Percentiles rank a stretch among this genome's conserved stretches.
Conservation (phyloP, 1,284 basidiomycete species). For the Gomphus bonarii region DNA sequence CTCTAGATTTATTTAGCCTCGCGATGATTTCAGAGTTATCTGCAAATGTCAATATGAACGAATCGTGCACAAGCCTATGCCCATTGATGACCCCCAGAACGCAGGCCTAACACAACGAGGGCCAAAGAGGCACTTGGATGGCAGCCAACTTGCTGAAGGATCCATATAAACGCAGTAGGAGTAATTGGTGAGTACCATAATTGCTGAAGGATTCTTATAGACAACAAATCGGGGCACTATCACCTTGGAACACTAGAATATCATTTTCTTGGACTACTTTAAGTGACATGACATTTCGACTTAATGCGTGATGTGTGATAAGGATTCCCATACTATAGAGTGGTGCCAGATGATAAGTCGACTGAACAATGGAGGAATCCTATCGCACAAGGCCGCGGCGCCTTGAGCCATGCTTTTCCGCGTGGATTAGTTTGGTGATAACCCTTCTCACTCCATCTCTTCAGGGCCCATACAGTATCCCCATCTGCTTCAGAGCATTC, state of each 20-base stretch:
- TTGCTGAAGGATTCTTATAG: background rate
- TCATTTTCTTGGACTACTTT: background rate
- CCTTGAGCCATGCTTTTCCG: background rate
- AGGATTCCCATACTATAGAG: too few relatives aligned
- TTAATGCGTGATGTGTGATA: background rate
- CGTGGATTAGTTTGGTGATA: too few relatives aligned
- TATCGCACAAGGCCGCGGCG: background rate
- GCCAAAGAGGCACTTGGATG: conserved; percentile 82
- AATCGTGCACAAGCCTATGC: conserved; percentile 79
- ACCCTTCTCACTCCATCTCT: too few relatives aligned
- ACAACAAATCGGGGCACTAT: background rate
- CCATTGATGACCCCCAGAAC: conserved; percentile 89
- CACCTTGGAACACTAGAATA: background rate
- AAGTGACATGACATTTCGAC: background rate
- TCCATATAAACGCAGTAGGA: background rate
- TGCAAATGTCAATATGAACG: conserved; percentile 42
- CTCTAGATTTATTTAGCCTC: background rate
- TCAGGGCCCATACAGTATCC: too few relatives aligned
- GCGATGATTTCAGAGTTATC: background rate
- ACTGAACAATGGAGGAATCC: too few relatives aligned
- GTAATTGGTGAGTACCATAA: too few relatives aligned
- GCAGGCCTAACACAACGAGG: conserved; percentile 85
- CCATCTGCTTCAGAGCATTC: too few relatives aligned
- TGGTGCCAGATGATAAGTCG: too few relatives aligned
- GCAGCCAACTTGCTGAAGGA: conserved; percentile 85